Conservation (phyloP, 139 green algal genomes). For the Micractinium conductrix region DNA sequence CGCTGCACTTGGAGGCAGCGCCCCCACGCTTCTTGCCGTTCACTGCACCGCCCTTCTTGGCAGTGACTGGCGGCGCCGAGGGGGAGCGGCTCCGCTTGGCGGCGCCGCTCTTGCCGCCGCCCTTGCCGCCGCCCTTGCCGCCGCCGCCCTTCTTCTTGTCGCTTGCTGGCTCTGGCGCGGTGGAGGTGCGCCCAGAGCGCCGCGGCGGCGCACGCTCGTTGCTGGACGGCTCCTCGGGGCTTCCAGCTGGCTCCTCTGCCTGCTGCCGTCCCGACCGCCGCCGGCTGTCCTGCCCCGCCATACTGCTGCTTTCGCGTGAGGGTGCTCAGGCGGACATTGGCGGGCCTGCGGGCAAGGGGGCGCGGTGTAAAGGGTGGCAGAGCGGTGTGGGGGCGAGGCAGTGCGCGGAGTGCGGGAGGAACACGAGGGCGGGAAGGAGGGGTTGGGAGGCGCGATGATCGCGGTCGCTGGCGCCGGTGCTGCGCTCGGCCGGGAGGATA, state of each 20-base stretch:
- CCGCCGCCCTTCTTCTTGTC: not conserved
- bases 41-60: not conserved
- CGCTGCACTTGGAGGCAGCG: not conserved
- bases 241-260: slow-evolving; percentile 10
- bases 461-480: no score
- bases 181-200: slow-evolving; percentile 23
- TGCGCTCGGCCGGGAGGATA: no score
- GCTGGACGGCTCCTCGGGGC: not conserved
- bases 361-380: no score
- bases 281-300: slow-evolving; percentile 21
- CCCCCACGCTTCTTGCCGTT: not conserved
- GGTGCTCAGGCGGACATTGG: not conserved
- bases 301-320: not conserved
- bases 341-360: not conserved
- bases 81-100: not conserved
- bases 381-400: no score
- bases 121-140: not conserved
- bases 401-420: no score
- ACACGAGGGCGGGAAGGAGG: no score
- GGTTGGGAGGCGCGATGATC: no score
- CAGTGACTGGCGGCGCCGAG: not conserved
- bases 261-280: slow-evolving; percentile 26
- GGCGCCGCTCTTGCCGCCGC: not conserved
- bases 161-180: not conserved
- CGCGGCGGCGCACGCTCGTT: not conserved